Evolutionary conservation across 495 filamentous ascomycete genomes (phyloP).

Genomic region (Lepraria neglecta): DNA sequence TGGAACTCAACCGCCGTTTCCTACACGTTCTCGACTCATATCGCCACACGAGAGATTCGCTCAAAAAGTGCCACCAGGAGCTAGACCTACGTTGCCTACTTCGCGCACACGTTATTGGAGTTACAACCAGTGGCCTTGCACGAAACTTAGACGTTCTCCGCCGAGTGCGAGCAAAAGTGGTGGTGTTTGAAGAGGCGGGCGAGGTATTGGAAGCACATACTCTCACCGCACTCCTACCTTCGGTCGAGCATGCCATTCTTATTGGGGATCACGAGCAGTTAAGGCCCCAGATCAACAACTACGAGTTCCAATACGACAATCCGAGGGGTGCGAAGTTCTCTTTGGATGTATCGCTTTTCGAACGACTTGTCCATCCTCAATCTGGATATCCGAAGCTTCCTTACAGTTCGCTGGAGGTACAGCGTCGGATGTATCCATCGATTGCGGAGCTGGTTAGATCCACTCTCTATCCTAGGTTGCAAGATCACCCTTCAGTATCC

Average conservation of each 20-base stretch:
- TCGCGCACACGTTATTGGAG: slow-evolving; percentile 56
- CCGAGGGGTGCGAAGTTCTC: slow-evolving; percentile 48
- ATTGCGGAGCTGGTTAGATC: slow-evolving; percentile 55
- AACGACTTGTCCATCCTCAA: slow-evolving; percentile 52
- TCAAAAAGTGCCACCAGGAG: slow-evolving; percentile 32
- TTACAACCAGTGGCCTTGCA: slow-evolving; percentile 71
- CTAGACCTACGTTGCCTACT: slow-evolving; percentile 35
- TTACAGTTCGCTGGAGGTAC: slow-evolving; percentile 53
- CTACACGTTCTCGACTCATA: slow-evolving; percentile 37
- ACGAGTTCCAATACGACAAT: slow-evolving; percentile 56
- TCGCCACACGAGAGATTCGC: slow-evolving; percentile 18
- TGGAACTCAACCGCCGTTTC: slow-evolving; percentile 34
- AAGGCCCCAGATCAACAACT: slow-evolving; percentile 61
- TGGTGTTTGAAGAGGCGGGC: slow-evolving; percentile 73
- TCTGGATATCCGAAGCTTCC: slow-evolving; percentile 38
- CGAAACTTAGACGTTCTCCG: slow-evolving; percentile 56
- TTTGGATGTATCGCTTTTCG: slow-evolving; percentile 63
- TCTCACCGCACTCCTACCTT: slow-evolving; percentile 61
- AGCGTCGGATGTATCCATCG: slow-evolving; percentile 72
- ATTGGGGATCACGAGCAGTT: slow-evolving; percentile 77
- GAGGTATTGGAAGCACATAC: slow-evolving; percentile 70
- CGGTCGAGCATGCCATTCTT: slow-evolving; percentile 63
- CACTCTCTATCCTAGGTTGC: slow-evolving; percentile 58
- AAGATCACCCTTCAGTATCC: slow-evolving; percentile 49
- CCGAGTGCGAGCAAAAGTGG: slow-evolving; percentile 55